Base-by-base conservation (phyloP, 345 rosid genomes). In the Combretum micranthum region DNA sequence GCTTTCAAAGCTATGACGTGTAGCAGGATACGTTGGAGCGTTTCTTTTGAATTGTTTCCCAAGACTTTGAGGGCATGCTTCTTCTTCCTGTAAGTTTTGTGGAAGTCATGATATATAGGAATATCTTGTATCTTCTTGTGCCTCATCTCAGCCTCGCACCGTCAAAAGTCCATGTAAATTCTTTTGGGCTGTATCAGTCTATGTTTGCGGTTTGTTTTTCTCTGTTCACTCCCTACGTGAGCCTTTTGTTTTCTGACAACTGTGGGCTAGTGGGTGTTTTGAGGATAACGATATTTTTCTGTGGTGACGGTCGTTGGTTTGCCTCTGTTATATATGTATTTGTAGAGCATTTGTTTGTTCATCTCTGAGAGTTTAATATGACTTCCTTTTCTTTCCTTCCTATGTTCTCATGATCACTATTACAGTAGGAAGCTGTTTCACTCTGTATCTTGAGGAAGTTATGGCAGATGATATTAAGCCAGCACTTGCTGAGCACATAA, bases 1-100 rank as follows among this genome's bases (percentile, higher is more conserved):
- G 82, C 26, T 69, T 67, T 68, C 80, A 69, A 2, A 61, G 67
- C 63, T 78, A 61, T 51, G 75, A 64, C 46, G 49, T 59, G 49
- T 82, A 76, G 73, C 55, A 53, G 5, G 9, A 32, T 32, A 56
- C 37, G 53, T 13, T 64, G 75, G 53, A 57, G 25, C 50, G 39
- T 52, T 20, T 44, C 48, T 52, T 47, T 39, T 5, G 42, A 57
- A 15, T 64, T 47, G 46, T 43, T 26, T 56, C 20, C 8, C 53
- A 21, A 55, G 44, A 22, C 50, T 44, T 55, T 46, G 48, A 56
- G 58, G 61, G 9, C 39, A 32, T 32, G 39, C 39, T 32, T 32
- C 39, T 32, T 32, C 9, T 32, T 1, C 9, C 39, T 32, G 1
- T 32, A 7, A 7, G 39, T 32, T 32, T 32, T 32, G 39, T 32